Conservation (phyloP, 2,329 filamentous ascomycete genomes). For the Paraphoma chrysanthemicola region DNA sequence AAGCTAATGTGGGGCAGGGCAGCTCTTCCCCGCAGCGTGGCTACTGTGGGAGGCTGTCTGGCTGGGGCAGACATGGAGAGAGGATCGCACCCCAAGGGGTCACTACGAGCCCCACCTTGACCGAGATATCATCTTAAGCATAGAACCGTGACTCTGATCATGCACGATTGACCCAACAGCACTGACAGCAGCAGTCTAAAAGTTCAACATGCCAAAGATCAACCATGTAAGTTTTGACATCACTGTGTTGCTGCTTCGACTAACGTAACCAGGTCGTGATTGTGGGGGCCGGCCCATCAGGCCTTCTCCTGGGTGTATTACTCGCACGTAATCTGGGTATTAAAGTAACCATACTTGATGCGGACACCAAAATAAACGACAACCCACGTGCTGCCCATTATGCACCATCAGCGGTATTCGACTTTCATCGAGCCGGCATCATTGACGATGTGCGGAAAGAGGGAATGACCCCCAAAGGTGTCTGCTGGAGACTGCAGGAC, state of each 20-base stretch:
- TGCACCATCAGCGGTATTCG: constrained; percentile 64
- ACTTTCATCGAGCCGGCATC: constrained; percentile 66
- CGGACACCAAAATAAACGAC: constrained; percentile 60
- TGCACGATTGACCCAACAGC: constrained; percentile 7
- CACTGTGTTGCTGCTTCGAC: background rate
- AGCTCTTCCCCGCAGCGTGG: constrained; percentile 21
- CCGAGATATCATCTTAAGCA: constrained; percentile 7
- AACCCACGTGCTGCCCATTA: constrained; percentile 70
- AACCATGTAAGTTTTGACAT: constrained; percentile 31
- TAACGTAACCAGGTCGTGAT: constrained; percentile 35
- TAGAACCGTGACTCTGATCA: constrained; percentile 1
- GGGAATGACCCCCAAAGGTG: constrained; percentile 51
- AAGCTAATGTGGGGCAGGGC: constrained; percentile 26
- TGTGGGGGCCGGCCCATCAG: constrained; percentile 42
- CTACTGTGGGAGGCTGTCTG: constrained; percentile 3
- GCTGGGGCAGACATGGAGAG: constrained; percentile 12
- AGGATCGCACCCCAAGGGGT: constrained; percentile 7
- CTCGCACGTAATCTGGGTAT: constrained; percentile 60
- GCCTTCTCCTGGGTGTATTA: constrained; percentile 52
- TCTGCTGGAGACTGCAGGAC: constrained; percentile 55
- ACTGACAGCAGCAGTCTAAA: constrained; percentile 9
- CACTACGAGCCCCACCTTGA: constrained; percentile 24
- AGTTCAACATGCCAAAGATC: constrained; percentile 36
- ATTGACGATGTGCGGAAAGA: constrained; percentile 57
- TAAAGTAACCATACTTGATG: constrained; percentile 63